These are phyloP conservation scores for Gracilaria gracilis DNA, from an alignment of 23 red algal species.

Conservation along the genomic window DNA sequence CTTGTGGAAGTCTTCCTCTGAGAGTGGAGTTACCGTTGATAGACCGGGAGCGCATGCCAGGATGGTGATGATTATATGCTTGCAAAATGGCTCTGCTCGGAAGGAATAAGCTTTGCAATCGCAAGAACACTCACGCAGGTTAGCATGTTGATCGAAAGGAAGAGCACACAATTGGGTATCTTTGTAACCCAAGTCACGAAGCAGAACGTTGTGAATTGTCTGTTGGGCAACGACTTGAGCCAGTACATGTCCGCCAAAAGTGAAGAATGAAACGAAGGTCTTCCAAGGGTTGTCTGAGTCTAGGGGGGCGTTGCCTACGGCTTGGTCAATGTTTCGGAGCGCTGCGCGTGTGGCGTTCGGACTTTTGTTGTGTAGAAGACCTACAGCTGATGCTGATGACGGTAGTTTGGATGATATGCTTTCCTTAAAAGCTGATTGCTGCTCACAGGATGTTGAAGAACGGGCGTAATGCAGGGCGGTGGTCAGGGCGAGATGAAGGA, in stretches of 20 bases:
- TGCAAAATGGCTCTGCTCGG: slow-evolving; percentile 56
- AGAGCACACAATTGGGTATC: not conserved
- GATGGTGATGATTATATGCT: slow-evolving; percentile 47
- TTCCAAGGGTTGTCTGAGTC: not conserved
- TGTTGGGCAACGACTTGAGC: not conserved
- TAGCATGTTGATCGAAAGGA: not conserved
- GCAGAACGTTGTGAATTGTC: not conserved
- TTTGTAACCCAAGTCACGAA: slow-evolving; percentile 21
- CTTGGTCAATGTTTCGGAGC: slow-evolving; percentile 8
- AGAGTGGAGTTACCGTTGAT: not conserved
- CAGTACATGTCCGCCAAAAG: slow-evolving; percentile 9
- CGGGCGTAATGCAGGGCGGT: not conserved
- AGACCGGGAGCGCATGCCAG: slow-evolving; percentile 15
- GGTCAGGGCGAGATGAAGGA: not conserved
- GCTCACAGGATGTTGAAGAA: not conserved
- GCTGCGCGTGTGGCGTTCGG: slow-evolving; percentile 28
- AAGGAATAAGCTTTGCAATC: slow-evolving; percentile 57
- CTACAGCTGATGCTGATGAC: slow-evolving; percentile 14
- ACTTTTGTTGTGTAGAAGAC: not conserved
- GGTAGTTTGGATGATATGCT: not conserved
- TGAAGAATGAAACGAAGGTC: slow-evolving; percentile 25
- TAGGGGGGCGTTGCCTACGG: not conserved
- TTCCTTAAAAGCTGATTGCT: not conserved
- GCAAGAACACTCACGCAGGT: slow-evolving; percentile 1
- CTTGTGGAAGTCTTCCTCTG: slow-evolving; percentile 7